Conservation (phyloP, 2,329 filamentous ascomycete species). For the Stachybotrys elegans region DNA sequence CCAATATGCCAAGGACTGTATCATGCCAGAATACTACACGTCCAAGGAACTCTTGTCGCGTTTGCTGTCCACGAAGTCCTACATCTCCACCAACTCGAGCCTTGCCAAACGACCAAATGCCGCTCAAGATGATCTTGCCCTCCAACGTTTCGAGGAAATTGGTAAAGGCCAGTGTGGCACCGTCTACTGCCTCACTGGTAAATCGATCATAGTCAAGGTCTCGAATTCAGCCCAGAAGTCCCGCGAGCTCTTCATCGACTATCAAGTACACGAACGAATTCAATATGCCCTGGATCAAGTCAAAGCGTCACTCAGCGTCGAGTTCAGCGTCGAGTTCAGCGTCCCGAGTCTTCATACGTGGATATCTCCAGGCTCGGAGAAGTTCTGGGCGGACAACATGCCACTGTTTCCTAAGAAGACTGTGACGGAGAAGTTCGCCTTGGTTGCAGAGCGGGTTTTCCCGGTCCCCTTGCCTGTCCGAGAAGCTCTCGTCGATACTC, state of each 20-base stretch:
- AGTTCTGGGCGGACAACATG: not conserved
- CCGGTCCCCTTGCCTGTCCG: not conserved
- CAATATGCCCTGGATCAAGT: not conserved
- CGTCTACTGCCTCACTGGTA: slow-evolving; percentile 3
- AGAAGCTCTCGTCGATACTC: slow-evolving; percentile 2
- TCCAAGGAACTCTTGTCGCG: not conserved
- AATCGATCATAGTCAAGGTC: not conserved
- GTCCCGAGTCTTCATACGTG: not conserved
- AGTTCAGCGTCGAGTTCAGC: not conserved
- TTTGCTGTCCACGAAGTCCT: not conserved
- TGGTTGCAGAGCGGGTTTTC: slow-evolving; percentile 1
- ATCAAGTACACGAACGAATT: not conserved
- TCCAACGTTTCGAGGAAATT: slow-evolving; percentile 1
- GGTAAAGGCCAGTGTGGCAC: slow-evolving; percentile 6
- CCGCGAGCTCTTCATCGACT: not conserved
- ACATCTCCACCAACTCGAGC: not conserved
- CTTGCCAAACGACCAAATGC: not conserved
- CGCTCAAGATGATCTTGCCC: not conserved
- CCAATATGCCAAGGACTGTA: not conserved
- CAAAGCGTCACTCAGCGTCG: too few relatives aligned
- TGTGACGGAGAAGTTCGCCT: not conserved
- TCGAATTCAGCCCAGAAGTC: not conserved
- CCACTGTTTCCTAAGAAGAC: not conserved
- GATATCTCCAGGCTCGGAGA: not conserved
- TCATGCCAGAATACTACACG: not conserved